A percentile compares a stretch with the other conserved stretches of the same genome.
Evolutionary conservation across 2,329 filamentous ascomycete genomes (phyloP).

Genomic region (Monosporascus sp.): DNA sequence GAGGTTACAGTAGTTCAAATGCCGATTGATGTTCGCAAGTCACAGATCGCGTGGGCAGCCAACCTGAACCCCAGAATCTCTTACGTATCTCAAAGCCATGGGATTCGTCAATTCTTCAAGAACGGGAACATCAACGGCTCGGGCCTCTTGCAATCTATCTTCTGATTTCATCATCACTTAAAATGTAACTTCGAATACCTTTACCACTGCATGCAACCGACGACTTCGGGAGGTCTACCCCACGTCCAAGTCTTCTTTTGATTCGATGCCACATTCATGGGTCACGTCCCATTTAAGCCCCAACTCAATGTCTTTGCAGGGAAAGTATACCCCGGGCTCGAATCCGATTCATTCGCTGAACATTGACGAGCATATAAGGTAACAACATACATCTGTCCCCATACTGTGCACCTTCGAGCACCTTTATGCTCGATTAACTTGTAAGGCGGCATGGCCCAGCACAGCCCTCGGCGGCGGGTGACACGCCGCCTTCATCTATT

Average conservation of each 20-base stretch:
- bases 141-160: slow-evolving; percentile 9
- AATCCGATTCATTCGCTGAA: background rate
- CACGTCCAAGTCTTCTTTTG: background rate
- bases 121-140: slow-evolving; percentile 16
- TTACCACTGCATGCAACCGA: background rate
- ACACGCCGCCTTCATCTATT: background rate
- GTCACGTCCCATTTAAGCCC: background rate
- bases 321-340: background rate
- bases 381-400: too few relatives aligned
- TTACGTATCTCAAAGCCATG: slow-evolving; percentile 22
- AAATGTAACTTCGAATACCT: slow-evolving; percentile 2
- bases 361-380: too few relatives aligned
- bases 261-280: background rate
- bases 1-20: background rate
- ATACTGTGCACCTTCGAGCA: too few relatives aligned
- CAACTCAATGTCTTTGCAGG: background rate
- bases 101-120: slow-evolving; percentile 16
- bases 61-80: slow-evolving; percentile 9
- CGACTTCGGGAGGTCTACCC: background rate
- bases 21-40: background rate
- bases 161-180: slow-evolving; percentile 4
- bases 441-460: background rate
- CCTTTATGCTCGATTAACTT: background rate
- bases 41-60: slow-evolving; percentile 1
- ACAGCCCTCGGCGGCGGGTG: background rate